Evolutionary conservation across 441 rosid species (phyloP).

Genomic region (Populus trichocarpa): DNA sequence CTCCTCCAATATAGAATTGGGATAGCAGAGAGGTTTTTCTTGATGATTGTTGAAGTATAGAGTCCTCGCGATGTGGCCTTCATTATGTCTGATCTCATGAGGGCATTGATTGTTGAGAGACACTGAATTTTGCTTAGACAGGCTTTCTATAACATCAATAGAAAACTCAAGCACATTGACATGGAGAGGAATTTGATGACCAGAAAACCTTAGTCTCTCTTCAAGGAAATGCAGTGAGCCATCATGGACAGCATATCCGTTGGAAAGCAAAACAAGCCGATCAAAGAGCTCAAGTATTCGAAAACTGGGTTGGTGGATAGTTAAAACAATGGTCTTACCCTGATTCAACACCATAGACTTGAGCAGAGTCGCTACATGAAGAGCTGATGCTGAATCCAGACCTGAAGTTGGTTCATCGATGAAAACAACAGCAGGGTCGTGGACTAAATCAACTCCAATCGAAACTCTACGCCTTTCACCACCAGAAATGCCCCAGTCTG

Average conservation of each 20-base stretch:
- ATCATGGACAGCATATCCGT: constrained; percentile 54
- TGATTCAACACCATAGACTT: constrained; percentile 57
- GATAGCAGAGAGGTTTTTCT: constrained; percentile 35
- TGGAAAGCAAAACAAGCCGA: constrained; percentile 66
- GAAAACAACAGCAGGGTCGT: constrained; percentile 72
- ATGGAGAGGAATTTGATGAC: constrained; percentile 58
- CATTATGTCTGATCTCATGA: constrained; percentile 22
- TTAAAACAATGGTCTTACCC: constrained; percentile 77
- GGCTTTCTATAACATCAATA: constrained; percentile 55
- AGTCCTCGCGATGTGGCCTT: constrained; percentile 24
- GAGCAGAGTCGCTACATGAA: constrained; percentile 59
- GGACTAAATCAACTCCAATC: constrained; percentile 84
- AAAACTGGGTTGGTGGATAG: constrained; percentile 89
- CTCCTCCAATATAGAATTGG: constrained; percentile 50
- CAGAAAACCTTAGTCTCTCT: constrained; percentile 51
- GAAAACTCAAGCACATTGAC: constrained; percentile 88
- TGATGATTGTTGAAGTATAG: constrained; percentile 10
- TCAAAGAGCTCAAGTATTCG: constrained; percentile 72
- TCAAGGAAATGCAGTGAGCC: constrained; percentile 52
- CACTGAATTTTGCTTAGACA: constrained; percentile 23
- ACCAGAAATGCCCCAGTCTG: constrained; percentile 68
- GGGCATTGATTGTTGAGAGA: constrained; percentile 18
- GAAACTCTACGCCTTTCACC: constrained; percentile 90
- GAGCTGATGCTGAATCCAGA: constrained; percentile 85
- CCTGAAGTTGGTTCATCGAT: constrained; percentile 96